Percentiles rank a stretch among this genome's conserved stretches.
Conservation (phyloP, 352 stramenopile genomes). For the Pythium guiyangense region DNA sequence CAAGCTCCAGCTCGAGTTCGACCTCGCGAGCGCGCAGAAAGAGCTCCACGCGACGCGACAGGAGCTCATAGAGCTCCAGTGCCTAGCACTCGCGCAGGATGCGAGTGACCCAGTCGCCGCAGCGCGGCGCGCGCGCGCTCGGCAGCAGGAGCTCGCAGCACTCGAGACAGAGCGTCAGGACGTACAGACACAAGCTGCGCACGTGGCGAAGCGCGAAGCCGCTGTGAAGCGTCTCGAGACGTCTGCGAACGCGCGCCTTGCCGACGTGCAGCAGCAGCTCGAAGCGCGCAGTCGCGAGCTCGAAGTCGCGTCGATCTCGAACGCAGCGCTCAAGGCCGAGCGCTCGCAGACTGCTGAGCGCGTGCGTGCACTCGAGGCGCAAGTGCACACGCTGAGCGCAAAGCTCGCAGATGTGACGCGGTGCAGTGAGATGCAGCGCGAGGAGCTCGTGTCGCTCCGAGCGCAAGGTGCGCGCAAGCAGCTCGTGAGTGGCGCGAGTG, state of each 20-base stretch:
- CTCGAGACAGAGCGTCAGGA: not conserved
- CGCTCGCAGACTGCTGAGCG: not conserved
- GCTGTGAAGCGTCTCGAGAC: constrained; percentile 6
- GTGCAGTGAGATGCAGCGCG: constrained; percentile 9
- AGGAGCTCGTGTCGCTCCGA: constrained; percentile 9
- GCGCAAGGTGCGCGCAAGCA: not conserved
- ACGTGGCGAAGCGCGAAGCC: constrained; percentile 4
- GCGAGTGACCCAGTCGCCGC: not conserved
- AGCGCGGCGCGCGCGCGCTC: not conserved
- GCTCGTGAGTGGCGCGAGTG: not conserved
- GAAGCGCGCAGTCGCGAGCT: not conserved
- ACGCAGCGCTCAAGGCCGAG: not conserved
- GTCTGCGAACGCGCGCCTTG: not conserved
- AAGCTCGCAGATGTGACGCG: not conserved
- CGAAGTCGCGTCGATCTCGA: not conserved
- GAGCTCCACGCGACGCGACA: constrained; percentile 10
- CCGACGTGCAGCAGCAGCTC: constrained; percentile 1
- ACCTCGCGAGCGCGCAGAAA: constrained; percentile 11
- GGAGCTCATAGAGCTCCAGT: constrained; percentile 7
- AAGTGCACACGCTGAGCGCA: not conserved
- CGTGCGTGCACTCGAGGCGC: not conserved
- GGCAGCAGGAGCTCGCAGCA: not conserved
- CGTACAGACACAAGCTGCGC: not conserved
- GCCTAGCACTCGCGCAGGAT: not conserved
- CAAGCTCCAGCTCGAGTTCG: constrained; percentile 15